Conservation (phyloP, 805 yeast genomes). For the Monosporozyma unispora region DNA sequence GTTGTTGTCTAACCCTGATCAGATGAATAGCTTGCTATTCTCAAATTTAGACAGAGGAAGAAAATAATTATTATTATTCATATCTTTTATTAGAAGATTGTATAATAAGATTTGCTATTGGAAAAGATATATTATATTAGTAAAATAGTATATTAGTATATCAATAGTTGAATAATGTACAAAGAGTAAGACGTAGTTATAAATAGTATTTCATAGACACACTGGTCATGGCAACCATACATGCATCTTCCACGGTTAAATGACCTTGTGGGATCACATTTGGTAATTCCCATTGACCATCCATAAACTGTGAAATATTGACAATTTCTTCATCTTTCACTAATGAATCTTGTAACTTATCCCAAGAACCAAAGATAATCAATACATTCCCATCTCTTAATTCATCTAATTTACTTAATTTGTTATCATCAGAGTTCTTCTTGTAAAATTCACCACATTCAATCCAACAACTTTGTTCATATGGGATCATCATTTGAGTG, state of each 20-base stretch:
- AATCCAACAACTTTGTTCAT: constrained; percentile 55
- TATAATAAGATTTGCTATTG: too few relatives aligned
- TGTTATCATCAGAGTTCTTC: constrained; percentile 4
- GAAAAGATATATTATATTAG: too few relatives aligned
- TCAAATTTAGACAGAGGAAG: too few relatives aligned
- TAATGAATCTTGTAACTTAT: constrained; percentile 47
- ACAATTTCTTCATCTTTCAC: constrained; percentile 40
- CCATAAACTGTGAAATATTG: constrained; percentile 57
- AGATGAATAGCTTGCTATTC: too few relatives aligned
- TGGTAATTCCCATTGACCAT: constrained; percentile 48
- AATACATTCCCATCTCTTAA: constrained; percentile 33
- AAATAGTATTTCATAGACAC: neutral
- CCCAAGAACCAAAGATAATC: constrained; percentile 56
- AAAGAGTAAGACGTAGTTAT: too few relatives aligned
- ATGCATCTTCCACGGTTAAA: constrained; percentile 50
- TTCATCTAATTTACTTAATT: constrained; percentile 23
- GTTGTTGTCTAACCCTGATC: neutral
- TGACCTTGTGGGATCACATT: constrained; percentile 35
- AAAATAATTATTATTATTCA: too few relatives aligned
- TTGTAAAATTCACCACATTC: constrained; percentile 57
- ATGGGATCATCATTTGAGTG: constrained; percentile 47
- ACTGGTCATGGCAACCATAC: constrained; percentile 1
- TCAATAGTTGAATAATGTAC: neutral
- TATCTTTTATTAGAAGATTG: too few relatives aligned
- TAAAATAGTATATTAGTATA: too few relatives aligned